These are phyloP conservation scores for Deuterostichococcus epilithicus DNA, from an alignment of 139 green algal species.

Conservation along the genomic window DNA sequence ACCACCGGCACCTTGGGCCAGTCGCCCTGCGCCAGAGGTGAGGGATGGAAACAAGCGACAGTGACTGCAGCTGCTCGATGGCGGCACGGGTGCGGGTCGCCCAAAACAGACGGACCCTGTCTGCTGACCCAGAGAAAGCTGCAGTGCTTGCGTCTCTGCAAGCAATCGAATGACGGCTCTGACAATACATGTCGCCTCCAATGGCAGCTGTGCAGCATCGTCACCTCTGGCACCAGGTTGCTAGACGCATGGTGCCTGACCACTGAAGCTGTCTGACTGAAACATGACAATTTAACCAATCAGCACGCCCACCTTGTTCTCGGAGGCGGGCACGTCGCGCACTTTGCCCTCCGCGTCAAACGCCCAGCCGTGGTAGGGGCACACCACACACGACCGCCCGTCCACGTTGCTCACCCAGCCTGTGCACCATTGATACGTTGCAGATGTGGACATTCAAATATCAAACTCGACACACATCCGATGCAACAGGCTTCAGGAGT, in stretches of 20 bases:
- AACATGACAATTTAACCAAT: no score
- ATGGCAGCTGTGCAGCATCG: no score
- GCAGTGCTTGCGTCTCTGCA: no score
- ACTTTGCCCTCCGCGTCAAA: slow-evolving; percentile 58
- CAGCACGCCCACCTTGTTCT: neutral
- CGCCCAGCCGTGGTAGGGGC: slow-evolving; percentile 69
- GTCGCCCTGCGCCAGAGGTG: slow-evolving; percentile 10
- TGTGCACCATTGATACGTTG: neutral
- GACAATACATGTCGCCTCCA: no score
- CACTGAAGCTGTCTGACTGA: no score
- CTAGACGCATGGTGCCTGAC: no score
- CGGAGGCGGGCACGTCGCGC: slow-evolving; percentile 40
- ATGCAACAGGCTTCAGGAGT: neutral
- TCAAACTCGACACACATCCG: neutral
- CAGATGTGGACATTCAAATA: neutral
- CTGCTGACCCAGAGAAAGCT: no score
- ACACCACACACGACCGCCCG: slow-evolving; percentile 61
- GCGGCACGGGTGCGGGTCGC: neutral
- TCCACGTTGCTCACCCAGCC: slow-evolving; percentile 37
- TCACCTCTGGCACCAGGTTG: no score
- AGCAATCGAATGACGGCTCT: no score
- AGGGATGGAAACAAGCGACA: neutral
- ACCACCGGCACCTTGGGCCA: slow-evolving; percentile 59
- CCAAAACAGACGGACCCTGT: neutral
- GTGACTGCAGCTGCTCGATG: neutral